Evolutionary conservation across 1,139 yeast genomes (phyloP), one percentile per base, ranked within the genome.

Genomic region (Suhomyces choctaworum): DNA sequence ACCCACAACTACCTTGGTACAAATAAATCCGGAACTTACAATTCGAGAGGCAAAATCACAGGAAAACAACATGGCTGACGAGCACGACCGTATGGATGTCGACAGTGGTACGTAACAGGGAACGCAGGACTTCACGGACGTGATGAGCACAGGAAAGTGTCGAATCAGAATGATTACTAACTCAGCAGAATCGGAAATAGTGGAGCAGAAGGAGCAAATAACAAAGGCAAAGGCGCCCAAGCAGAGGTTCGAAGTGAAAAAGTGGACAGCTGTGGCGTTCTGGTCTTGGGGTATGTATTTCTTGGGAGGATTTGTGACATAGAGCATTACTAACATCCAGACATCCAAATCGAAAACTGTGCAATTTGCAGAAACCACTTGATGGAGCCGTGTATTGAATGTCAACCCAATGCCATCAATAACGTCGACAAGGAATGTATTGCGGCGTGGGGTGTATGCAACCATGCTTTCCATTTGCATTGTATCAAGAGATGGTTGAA

Each of bases 381-480:
- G 51, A 94, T 94, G 99, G 99, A 94, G 52, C 95, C 95, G 16
- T 94, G 99, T 62, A 92, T 94, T 48, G 98, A 90, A 58, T 94
- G 99, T 59, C 96, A 89, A 60, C 86, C 96, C 12, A 82, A 83
- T 52, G 82, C 84, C 26, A 82, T 80, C 58, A 76, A 62, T 39
- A 65, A 79, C 34, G 67, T 82, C n/a, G 75, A 77, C 31, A 83
- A 80, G 29, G 94, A 85, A 48, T 94, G 99, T 66, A 82, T 87
- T 33, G 95, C 96, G 7, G 97, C 97, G 2, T 90, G 97, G 95
- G 99, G 98, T 27, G 78, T 78, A 36, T 92, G 99, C 65, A 90
- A 89, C 55, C 96, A 88, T 57, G 94, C 95, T 15, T 88, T 88
- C 71, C 96, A 88, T 56, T 73, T 90, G 63, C 99, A 92, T 64